Base-by-base conservation (phyloP, 1,284 basidiomycete genomes). In the Boletus putidus region DNA sequence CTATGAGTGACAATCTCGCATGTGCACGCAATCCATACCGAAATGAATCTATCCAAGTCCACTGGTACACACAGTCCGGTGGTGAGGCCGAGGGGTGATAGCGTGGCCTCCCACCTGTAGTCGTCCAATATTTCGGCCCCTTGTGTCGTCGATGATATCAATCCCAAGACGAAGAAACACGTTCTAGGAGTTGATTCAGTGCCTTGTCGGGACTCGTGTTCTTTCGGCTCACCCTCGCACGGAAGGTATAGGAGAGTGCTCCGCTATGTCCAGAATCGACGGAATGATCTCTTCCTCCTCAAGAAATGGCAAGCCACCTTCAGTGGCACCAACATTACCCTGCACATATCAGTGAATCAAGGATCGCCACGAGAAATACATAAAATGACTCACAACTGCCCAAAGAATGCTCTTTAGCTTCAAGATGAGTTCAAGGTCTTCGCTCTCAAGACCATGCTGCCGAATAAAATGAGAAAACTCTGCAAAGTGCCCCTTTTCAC, bases 371-470 rank as follows among this genome's bases (percentile, higher is more conserved):
- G 27, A 46, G 4, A 48, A 29, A 36, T 6, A 23, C 20, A 58
- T 18, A 2, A 42, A 42, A 23, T 12, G 20, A 81, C 92, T 68
- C 71, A 96, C 95, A 58, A 99, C 89, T 2, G 94, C 93, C 97
- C 97, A 99, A 1, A 99, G 78, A 14, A 95, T 91, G 70, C 94
- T 97, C 76, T 99, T 99, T 57, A 99, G 76, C 73, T 92, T 94
- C 68, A 88, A 79, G 59, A 98, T 89, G 33, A 97, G 79, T 47
- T 92, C 91, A 23, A 83, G 75, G 71, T 99, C 95, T 57, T 88
- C 85, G 49, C 83, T 85, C 73, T 98, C 96, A 59, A 89, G 79
- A 20, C 89, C 91, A 73, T 99, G 93, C 64, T 88, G 82, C 20
- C 93, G 84, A 57, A 99, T 92, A 65, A 96, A 92, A 62, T 94